Base-by-base conservation (phyloP, 2,329 filamentous ascomycete genomes). In the Macrophomina phaseolina region DNA sequence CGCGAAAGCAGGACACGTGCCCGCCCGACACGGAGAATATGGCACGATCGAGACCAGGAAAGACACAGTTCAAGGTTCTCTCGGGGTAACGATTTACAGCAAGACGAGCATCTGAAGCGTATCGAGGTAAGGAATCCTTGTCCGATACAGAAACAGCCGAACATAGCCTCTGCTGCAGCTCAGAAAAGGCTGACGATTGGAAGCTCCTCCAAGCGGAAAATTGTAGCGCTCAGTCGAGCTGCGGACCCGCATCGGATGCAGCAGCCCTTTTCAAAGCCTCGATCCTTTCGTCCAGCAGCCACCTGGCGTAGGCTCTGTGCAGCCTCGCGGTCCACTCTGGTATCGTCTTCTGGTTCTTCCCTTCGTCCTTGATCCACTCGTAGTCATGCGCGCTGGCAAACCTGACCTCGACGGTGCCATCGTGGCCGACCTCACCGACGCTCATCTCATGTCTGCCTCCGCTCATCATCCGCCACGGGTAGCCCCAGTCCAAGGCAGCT, bases 391-490 rank as follows among this genome's bases (percentile, higher is more conserved):
- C 64, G 45, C 45, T 42, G 14, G 16, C 53, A 23, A 61, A 66
- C 18, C 64, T 23, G 28, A 66, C 53, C 55, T 66, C 64, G n/a
- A 66, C 53, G 53, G 61, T 32, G 32, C 64, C 64, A 1, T 66
- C 36, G 5, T 8, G 4, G 34, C 58, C 46, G 1, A 42, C 34
- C 53, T 66, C 30, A 6, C 55, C 64, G 5, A 66, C 53, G 23
- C 53, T 52, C 4, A n/a, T 45, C 64, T 66, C 64, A 23, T 66
- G 64, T 2, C 64, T 36, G 34, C 64, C 64, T 1, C 64, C 64
- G 38, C 53, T 66, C 64, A 61, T 61, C 14, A 66, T 40, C 7
- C 64, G 64, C 64, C 64, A 66, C 38, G 64, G 64, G n/a, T 66
- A 66, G 18, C 55, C 64, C 64, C 53, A 51, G 3, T 28, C 30